A percentile compares a stretch with the other conserved stretches of the same genome.
Evolutionary conservation across 108 stramenopile genomes (phyloP).

Genomic region (Skeletonema marinoi): DNA sequence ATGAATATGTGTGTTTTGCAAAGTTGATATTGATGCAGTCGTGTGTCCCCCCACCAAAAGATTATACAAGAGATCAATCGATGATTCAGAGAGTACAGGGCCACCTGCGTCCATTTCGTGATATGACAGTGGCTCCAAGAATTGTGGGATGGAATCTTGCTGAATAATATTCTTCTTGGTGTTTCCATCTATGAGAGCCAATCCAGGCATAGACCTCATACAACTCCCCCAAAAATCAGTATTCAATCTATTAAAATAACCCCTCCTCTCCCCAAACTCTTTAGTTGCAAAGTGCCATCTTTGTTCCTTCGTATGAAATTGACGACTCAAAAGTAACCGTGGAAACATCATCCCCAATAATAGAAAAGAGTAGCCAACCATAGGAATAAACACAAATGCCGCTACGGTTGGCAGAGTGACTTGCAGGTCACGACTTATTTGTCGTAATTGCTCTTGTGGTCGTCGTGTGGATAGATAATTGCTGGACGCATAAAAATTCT

Average conservation of each 20-base stretch:
- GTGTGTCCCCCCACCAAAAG: neutral
- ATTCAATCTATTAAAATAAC: constrained; percentile 19
- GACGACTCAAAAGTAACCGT: constrained; percentile 33
- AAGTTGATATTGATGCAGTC: neutral
- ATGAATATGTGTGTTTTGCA: constrained; percentile 32
- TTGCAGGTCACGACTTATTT: constrained; percentile 15
- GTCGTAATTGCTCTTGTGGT: constrained; percentile 23
- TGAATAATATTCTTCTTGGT: neutral
- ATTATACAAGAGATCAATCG: constrained; percentile 17
- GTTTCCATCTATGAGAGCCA: neutral
- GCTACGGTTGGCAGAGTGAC: constrained; percentile 33
- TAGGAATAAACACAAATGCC: constrained; percentile 22
- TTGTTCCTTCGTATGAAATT: constrained; percentile 33
- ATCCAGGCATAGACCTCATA: constrained; percentile 12
- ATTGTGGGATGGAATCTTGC: neutral
- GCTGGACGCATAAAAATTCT: neutral
- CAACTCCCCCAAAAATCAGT: constrained; percentile 41
- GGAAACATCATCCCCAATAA: constrained; percentile 38
- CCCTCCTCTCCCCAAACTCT: constrained; percentile 21
- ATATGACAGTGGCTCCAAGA: neutral
- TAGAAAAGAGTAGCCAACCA: constrained; percentile 28
- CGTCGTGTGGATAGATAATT: constrained; percentile 20
- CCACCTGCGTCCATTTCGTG: constrained; percentile 26
- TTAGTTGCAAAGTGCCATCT: constrained; percentile 25
- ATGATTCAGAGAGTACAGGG: constrained; percentile 17